Evolutionary conservation across 345 rosid genomes (phyloP), one percentile per base, ranked within the genome.

Genomic region (Sonneratia alba): DNA sequence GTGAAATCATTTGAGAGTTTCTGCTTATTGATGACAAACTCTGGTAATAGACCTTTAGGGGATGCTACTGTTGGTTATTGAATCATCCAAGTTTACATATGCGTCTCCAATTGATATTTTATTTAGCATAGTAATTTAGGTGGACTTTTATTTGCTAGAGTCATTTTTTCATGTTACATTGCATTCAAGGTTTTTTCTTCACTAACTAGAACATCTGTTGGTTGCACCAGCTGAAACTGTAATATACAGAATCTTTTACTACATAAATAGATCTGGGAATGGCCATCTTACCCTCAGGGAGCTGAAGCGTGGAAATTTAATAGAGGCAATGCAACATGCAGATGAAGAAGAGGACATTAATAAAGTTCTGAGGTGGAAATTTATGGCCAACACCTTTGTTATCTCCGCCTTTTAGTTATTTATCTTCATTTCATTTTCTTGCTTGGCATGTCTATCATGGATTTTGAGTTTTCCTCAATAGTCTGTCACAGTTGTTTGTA

Each of bases 321-420:
- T 92, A 68, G 93, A 85, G 73, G 98, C 97, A 66, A 85, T 92
- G 92, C 98, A 81, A 72, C 90, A 92, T 82, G 98, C 92, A 13
- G 98, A 90, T 75, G 97, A 95, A 81, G 99, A 92, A 88, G 99
- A 95, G 74, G 99, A 95, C 80, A 95, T 95, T 73, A 92, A 92
- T 85, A 95, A 95, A 84, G 96, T 92, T 55, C 79, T 95, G 87
- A 92, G 98, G 99, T 95, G 75, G 71, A 64, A 22, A 4, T 68
- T 6, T 68, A 15, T 13, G 3, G 49, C 56, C 19, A 22, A 4
- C 19, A 10, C 19, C 21, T 45, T 45, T 45, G 38, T 36, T 22
- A 24, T 45, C 36, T 67, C 36, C 51, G 73, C 53, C 24, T 67
- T 71, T 64, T 53, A 34, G 22, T 66, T 8, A 9, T 24, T 27